Evolutionary conservation across 306 rosid genomes (phyloP).

Genomic region (Prosopis cineraria): DNA sequence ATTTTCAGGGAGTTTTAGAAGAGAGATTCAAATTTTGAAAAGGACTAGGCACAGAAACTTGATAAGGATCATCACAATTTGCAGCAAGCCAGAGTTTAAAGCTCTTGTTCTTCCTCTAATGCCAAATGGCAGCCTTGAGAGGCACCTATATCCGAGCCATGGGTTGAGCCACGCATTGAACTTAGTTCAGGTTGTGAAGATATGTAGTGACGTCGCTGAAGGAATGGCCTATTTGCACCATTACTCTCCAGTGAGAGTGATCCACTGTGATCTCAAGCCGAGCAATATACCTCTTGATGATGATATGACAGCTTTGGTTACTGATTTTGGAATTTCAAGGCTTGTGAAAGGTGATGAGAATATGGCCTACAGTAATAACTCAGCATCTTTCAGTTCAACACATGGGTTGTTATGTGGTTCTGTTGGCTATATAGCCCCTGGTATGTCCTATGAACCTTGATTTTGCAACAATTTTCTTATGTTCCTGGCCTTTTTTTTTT

Average conservation of each 20-base stretch:
- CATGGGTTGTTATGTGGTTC: conserved; percentile 84
- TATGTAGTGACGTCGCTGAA: conserved; percentile 88
- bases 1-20: conserved; percentile 68
- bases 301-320: conserved; percentile 79
- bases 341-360: conserved; percentile 53
- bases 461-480: conserved; percentile 20
- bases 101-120: conserved; percentile 92
- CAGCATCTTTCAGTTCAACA: conserved; percentile 64
- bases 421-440: conserved; percentile 93
- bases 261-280: conserved; percentile 92
- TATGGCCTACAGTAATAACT: conserved; percentile 20
- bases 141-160: conserved; percentile 66
- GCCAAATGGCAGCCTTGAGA: conserved; percentile 89
- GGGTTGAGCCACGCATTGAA: conserved; percentile 48
- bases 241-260: conserved; percentile 75
- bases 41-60: conserved; percentile 81
- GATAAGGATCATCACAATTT: conserved; percentile 78
- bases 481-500: background rate
- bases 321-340: conserved; percentile 93
- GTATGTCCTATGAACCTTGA: conserved; percentile 46
- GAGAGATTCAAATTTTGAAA: conserved; percentile 77
- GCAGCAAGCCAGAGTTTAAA: conserved; percentile 77
- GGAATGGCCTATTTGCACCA: conserved; percentile 90
- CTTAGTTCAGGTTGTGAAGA: conserved; percentile 69
- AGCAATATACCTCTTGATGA: conserved; percentile 90